phyloP scores from a whole-genome alignment of 2,329 filamentous ascomycete species.

The Pseudopyricularia cyperi region DNA sequence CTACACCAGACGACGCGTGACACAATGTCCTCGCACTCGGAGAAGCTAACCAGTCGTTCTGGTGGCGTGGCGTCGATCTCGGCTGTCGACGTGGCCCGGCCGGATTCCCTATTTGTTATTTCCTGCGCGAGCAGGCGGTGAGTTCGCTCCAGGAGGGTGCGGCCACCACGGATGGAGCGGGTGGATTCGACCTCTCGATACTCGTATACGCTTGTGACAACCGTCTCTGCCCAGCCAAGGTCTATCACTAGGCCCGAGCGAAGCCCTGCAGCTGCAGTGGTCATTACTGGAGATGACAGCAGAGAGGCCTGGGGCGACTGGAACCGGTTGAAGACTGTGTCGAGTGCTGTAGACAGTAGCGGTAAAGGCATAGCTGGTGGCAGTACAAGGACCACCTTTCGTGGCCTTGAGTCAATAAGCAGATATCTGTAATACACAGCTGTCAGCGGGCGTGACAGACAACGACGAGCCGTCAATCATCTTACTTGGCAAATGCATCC shows the following conservation, averaged over 20 bases:
- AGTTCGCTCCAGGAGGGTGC: constrained; percentile 55
- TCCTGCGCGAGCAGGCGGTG: constrained; percentile 44
- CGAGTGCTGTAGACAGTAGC: constrained; percentile 44
- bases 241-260: constrained; percentile 81
- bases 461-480: constrained; percentile 13
- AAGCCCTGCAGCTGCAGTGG: constrained; percentile 65
- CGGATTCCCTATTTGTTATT: constrained; percentile 8
- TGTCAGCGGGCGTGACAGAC: not conserved
- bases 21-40: constrained; percentile 70
- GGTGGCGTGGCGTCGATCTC: constrained; percentile 15
- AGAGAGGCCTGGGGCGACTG: constrained; percentile 71
- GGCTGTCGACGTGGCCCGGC: constrained; percentile 13
- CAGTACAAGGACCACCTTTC: constrained; percentile 61
- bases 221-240: constrained; percentile 84
- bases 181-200: constrained; percentile 66
- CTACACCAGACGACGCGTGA: constrained; percentile 69
- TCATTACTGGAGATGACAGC: constrained; percentile 63
- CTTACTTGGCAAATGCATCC: constrained; percentile 69
- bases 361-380: constrained; percentile 20
- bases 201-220: constrained; percentile 78
- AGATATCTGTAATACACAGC: constrained; percentile 32
- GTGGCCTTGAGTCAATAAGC: constrained; percentile 61
- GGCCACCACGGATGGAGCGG: constrained; percentile 63
- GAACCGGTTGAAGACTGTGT: constrained; percentile 69
- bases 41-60: constrained; percentile 42